Evolutionary conservation across 2,329 filamentous ascomycete species (phyloP).

Genomic region (Mycogone perniciosa): DNA sequence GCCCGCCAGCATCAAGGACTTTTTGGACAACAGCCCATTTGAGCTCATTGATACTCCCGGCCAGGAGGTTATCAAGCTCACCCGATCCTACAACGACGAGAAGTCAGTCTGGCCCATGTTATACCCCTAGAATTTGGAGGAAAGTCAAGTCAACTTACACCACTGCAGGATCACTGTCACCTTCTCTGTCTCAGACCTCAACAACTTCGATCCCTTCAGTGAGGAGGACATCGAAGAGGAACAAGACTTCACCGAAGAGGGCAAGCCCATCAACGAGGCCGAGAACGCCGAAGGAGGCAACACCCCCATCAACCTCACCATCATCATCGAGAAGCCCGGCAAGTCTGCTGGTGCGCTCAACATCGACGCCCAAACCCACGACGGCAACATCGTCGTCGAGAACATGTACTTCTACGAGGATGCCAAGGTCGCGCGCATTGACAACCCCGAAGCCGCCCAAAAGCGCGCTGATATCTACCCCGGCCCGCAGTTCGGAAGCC

Average conservation of each 20-base stretch:
- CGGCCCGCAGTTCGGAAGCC: constrained; percentile 85
- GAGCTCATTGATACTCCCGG: constrained; percentile 76
- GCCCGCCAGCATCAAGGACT: constrained; percentile 76
- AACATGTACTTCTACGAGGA: constrained; percentile 85
- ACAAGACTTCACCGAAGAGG: constrained; percentile 33
- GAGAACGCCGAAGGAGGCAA: constrained; percentile 47
- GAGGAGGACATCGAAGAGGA: constrained; percentile 35
- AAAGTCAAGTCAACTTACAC: constrained; percentile 9
- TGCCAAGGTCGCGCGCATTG: constrained; percentile 67
- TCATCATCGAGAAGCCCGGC: constrained; percentile 81
- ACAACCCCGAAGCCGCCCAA: constrained; percentile 71
- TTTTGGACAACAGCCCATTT: constrained; percentile 78
- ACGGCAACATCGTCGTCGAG: constrained; percentile 80
- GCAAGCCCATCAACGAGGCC: constrained; percentile 46
- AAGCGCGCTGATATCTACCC: constrained; percentile 73
- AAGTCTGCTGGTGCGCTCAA: constrained; percentile 67
- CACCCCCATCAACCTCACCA: constrained; percentile 76
- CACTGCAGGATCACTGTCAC: constrained; percentile 35
- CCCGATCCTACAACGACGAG: constrained; percentile 79
- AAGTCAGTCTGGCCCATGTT: constrained; percentile 45
- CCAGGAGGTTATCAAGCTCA: constrained; percentile 80
- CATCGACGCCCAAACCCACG: constrained; percentile 79
- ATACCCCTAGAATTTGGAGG: not conserved
- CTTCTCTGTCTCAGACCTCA: constrained; percentile 38
- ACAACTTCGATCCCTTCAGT: constrained; percentile 33